phyloP scores from a whole-genome alignment of 192 early-diverging fungal species.

The Diversispora epigaea region DNA sequence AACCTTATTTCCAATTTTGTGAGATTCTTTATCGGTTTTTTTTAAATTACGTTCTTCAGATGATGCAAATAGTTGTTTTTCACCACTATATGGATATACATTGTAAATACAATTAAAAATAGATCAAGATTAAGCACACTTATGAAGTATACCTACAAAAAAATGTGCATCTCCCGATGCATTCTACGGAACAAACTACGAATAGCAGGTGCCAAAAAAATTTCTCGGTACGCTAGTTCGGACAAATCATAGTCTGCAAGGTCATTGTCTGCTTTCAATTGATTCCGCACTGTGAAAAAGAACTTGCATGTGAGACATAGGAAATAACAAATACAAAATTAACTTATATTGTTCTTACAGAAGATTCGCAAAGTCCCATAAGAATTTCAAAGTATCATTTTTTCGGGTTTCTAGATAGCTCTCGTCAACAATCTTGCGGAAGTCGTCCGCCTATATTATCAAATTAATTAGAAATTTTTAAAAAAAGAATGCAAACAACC shows the following conservation, averaged over 20 bases:
- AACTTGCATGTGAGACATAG: slow-evolving; percentile 9
- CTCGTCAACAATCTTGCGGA: slow-evolving; percentile 9
- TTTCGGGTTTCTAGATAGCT: slow-evolving; percentile 17
- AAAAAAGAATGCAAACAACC: slow-evolving; percentile 1
- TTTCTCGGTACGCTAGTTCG: slow-evolving; percentile 13
- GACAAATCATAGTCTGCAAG: slow-evolving; percentile 18
- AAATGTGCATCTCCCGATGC: slow-evolving; percentile 16
- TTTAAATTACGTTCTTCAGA: slow-evolving; percentile 15
- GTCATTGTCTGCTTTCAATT: slow-evolving; percentile 7
- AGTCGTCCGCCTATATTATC: neutral
- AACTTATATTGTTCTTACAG: slow-evolving; percentile 18
- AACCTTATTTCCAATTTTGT: neutral
- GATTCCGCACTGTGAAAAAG: slow-evolving; percentile 14
- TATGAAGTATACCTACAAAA: too few species aligned
- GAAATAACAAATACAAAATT: slow-evolving; percentile 5
- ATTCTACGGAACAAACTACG: slow-evolving; percentile 17
- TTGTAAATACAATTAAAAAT: slow-evolving; percentile 7
- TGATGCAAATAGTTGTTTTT: slow-evolving; percentile 13
- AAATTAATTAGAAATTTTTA: neutral
- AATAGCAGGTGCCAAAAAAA: slow-evolving; percentile 4
- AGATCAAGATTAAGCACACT: too few species aligned
- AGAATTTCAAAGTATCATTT: slow-evolving; percentile 7
- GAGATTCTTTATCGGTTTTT: slow-evolving; percentile 17
- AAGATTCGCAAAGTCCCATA: slow-evolving; percentile 17
- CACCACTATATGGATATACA: slow-evolving; percentile 10